Conservation (phyloP, 306 rosid species). For the Vachellia collinsii region DNA sequence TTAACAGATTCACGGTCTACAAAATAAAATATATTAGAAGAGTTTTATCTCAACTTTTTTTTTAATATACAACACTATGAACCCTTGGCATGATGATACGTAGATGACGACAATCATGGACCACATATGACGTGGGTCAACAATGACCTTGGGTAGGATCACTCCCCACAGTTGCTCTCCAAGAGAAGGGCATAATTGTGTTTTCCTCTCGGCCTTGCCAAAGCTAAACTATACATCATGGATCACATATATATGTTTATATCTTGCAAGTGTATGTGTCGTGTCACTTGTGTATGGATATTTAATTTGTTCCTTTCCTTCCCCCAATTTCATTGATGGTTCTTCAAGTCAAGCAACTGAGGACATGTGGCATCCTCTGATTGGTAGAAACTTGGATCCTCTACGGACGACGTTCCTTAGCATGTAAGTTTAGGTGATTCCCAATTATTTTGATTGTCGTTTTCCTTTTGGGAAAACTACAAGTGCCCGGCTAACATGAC, state of each 20-base stretch:
- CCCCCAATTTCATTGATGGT: not conserved
- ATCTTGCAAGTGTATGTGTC: not conserved
- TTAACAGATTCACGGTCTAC: too few relatives aligned
- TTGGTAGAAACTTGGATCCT: not conserved
- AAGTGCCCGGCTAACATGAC: not conserved
- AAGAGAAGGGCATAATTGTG: not conserved
- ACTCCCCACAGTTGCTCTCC: not conserved
- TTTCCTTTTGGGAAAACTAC: not conserved
- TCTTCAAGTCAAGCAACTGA: not conserved
- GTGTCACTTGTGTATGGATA: not conserved
- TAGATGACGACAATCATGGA: not conserved
- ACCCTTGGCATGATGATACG: too few relatives aligned
- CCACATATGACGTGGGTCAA: not conserved
- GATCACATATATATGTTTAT: too few relatives aligned
- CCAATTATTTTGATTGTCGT: not conserved
- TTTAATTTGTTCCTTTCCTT: conserved; percentile 4
- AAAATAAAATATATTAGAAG: too few relatives aligned
- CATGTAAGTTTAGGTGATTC: not conserved
- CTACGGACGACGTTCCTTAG: not conserved
- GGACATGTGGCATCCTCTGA: not conserved
- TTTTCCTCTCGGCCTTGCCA: not conserved
- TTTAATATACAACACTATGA: too few relatives aligned
- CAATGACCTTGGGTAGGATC: not conserved
- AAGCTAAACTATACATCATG: not conserved
- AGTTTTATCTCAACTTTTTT: too few relatives aligned